phyloP scores from a whole-genome alignment of 257 asterid genomes.

The Solanum clarkiae region DNA sequence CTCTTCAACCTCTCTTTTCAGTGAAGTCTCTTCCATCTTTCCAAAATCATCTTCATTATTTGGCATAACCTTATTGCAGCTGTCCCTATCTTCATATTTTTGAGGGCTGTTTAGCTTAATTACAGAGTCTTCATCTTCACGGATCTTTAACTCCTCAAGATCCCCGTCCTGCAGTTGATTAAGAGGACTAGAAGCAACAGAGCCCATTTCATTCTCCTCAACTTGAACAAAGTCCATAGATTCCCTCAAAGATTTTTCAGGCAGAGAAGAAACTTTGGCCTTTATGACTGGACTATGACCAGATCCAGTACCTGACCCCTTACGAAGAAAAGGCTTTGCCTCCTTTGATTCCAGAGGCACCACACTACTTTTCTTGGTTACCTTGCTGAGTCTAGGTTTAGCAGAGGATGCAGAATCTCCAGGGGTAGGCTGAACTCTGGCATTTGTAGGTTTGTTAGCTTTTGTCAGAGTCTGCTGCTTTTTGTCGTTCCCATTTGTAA shows the following conservation, averaged over 20 bases:
- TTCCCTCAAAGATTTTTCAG: constrained; percentile 30
- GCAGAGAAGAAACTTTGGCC: neutral
- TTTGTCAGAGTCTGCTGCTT: constrained; percentile 40
- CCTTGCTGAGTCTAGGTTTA: constrained; percentile 64
- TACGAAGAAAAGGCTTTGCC: constrained; percentile 75
- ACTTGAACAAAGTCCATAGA: constrained; percentile 15
- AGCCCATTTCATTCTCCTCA: constrained; percentile 28
- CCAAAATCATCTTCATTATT: constrained; percentile 4
- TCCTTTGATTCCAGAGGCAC: constrained; percentile 73
- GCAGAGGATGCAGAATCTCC: constrained; percentile 38
- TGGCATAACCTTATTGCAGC: constrained; percentile 18
- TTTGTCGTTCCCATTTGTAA: constrained; percentile 34
- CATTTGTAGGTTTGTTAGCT: constrained; percentile 35
- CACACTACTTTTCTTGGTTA: constrained; percentile 77
- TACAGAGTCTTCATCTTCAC: constrained; percentile 9
- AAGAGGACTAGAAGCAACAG: constrained; percentile 25
- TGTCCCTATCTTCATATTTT: constrained; percentile 32
- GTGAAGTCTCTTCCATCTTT: constrained; percentile 19
- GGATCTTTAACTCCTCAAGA: constrained; percentile 14
- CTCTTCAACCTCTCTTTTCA: constrained; percentile 36
- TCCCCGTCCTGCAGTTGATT: constrained; percentile 34
- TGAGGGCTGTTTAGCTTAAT: constrained; percentile 21
- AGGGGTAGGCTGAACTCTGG: constrained; percentile 34
- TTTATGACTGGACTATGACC: constrained; percentile 14
- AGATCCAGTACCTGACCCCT: constrained; percentile 54